A percentile compares a stretch with the other conserved stretches of the same genome.
Conservation (phyloP, 495 filamentous ascomycete genomes). For the Elasticomyces elasticus region DNA sequence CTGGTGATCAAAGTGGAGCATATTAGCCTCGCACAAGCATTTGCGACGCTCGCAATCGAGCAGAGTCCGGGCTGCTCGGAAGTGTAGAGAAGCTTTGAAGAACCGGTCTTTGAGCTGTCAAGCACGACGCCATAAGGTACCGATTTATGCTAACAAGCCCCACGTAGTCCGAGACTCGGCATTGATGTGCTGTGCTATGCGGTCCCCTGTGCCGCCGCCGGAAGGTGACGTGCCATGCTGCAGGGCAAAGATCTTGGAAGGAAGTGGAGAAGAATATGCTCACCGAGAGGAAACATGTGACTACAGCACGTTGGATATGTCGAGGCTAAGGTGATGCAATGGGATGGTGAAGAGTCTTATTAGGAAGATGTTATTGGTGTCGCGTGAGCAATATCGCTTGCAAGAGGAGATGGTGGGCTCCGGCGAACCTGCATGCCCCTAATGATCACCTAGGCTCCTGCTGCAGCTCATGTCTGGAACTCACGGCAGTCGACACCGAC, state of each 20-base stretch:
- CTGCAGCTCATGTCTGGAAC: background rate
- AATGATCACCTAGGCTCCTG: background rate
- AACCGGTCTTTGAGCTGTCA: background rate
- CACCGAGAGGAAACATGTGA: background rate
- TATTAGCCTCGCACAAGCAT: background rate
- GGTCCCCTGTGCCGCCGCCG: background rate
- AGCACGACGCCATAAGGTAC: background rate
- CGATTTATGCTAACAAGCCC: background rate
- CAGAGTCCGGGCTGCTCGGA: background rate
- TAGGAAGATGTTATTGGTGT: too few relatives aligned
- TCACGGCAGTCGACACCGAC: background rate
- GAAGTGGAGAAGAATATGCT: background rate
- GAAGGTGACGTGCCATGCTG: background rate
- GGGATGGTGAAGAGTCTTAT: too few relatives aligned
- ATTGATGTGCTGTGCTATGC: background rate
- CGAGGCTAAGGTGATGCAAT: too few relatives aligned
- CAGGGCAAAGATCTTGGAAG: background rate
- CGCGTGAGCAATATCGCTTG: background rate
- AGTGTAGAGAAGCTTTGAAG: background rate
- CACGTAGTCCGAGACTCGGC: background rate
- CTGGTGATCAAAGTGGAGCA: background rate
- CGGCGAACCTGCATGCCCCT: background rate
- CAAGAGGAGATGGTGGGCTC: background rate
- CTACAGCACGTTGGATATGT: too few relatives aligned
- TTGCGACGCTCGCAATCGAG: constrained; percentile 1